phyloP scores from a whole-genome alignment of 805 yeast genomes.

The Blastobotrys mokoenaii region DNA sequence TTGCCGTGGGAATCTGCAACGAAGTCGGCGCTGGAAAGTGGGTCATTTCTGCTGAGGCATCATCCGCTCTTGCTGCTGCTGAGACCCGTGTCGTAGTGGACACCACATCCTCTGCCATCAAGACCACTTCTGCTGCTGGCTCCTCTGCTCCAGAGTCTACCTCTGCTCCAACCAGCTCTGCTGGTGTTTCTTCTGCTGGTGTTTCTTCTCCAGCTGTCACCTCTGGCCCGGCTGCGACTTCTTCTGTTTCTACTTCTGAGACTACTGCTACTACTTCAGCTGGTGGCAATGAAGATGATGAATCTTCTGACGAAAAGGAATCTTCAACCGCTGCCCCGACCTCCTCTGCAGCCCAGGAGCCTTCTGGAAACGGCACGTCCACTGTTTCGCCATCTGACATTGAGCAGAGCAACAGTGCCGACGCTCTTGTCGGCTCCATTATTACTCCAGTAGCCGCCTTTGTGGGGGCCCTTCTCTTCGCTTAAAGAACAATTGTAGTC shows the following conservation, averaged over 20 bases:
- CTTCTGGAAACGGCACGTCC: conserved; percentile 1
- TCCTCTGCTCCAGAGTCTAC: conserved; percentile 15
- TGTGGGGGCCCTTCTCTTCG: conserved; percentile 1
- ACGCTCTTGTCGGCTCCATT: background rate
- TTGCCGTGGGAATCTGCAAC: conserved; percentile 37
- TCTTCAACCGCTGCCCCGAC: conserved; percentile 4
- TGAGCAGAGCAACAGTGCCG: conserved; percentile 5
- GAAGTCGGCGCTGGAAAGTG: conserved; percentile 35
- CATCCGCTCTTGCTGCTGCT: conserved; percentile 22
- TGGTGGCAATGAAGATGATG: conserved; percentile 6
- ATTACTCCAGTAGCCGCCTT: background rate
- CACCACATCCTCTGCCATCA: conserved; percentile 2
- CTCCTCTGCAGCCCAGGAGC: conserved; percentile 1
- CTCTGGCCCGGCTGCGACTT: conserved; percentile 4
- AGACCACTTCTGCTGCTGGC: conserved; percentile 3
- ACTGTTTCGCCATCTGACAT: conserved; percentile 4
- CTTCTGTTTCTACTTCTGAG: conserved; percentile 16
- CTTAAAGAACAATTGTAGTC: background rate
- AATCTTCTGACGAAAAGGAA: conserved; percentile 2
- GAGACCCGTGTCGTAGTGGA: background rate
- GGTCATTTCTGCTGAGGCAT: conserved; percentile 33
- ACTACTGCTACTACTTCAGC: conserved; percentile 9
- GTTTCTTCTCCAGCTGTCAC: conserved; percentile 3
- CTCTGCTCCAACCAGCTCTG: conserved; percentile 7
- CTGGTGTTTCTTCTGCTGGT: conserved; percentile 11